Evolutionary conservation across 768 basidiomycete genomes (phyloP).

Genomic region (Ephemerocybe angulata): DNA sequence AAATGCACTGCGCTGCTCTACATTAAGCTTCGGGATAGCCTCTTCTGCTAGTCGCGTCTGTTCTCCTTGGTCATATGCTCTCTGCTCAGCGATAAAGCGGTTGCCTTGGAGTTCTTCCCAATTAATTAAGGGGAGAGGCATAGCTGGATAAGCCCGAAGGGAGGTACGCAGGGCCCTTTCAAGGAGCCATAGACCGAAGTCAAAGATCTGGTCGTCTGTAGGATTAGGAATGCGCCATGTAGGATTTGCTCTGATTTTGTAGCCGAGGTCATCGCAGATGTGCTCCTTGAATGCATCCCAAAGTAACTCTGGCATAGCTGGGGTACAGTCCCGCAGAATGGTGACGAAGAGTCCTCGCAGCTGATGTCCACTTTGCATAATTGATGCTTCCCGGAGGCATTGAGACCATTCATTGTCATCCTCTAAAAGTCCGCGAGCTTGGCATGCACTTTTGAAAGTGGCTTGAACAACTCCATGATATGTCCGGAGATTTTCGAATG

Average conservation of each 20-base stretch:
- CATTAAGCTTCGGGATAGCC: constrained; percentile 16
- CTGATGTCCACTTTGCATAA: constrained; percentile 33
- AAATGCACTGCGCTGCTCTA: constrained; percentile 25
- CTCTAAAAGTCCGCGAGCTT: constrained; percentile 37
- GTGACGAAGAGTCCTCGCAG: constrained; percentile 37
- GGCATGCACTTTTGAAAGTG: constrained; percentile 39
- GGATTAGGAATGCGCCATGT: constrained; percentile 8
- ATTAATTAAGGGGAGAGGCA: constrained; percentile 26
- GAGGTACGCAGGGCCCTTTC: constrained; percentile 20
- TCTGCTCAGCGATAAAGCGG: constrained; percentile 29
- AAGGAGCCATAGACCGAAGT: constrained; percentile 37
- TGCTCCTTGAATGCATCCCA: constrained; percentile 32
- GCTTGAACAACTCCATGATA: constrained; percentile 15
- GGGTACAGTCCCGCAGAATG: constrained; percentile 29
- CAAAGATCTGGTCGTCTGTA: constrained; percentile 31
- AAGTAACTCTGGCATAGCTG: constrained; percentile 28
- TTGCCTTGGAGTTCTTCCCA: constrained; percentile 26
- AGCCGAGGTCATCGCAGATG: constrained; percentile 42
- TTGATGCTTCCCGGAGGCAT: constrained; percentile 36
- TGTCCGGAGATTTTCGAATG: constrained; percentile 20
- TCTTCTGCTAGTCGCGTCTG: not conserved
- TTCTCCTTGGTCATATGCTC: constrained; percentile 20
- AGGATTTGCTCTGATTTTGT: constrained; percentile 2
- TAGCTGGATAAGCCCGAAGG: constrained; percentile 22
- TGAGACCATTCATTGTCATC: constrained; percentile 44